phyloP scores from a whole-genome alignment of 306 rosid genomes.

The Mimosa bimucronata region DNA sequence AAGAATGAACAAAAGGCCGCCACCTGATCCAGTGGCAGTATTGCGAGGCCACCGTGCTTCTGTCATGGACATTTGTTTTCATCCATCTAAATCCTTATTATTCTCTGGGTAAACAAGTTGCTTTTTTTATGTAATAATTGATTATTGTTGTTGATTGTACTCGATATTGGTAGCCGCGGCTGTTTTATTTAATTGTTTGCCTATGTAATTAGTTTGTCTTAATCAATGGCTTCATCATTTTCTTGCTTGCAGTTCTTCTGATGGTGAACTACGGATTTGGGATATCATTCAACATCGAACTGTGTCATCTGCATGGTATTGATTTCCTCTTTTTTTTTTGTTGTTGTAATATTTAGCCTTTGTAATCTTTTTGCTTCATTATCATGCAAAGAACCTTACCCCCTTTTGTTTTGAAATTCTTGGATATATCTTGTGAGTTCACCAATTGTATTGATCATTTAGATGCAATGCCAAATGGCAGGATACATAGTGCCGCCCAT shows the following conservation, averaged over 20 bases:
- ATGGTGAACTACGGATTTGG: constrained; percentile 91
- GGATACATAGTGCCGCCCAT: constrained; percentile 88
- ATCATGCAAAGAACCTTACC: background rate
- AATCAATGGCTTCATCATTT: background rate
- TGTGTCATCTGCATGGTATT: constrained; percentile 74
- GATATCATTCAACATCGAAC: constrained; percentile 80
- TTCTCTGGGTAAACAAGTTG: constrained; percentile 61
- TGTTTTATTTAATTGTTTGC: constrained; percentile 10
- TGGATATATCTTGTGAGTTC: background rate
- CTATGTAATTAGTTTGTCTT: background rate
- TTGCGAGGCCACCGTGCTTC: constrained; percentile 92
- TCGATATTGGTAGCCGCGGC: background rate
- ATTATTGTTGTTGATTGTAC: background rate
- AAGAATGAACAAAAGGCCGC: constrained; percentile 62
- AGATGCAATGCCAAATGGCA: constrained; percentile 33
- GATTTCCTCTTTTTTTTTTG: background rate
- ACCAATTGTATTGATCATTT: background rate
- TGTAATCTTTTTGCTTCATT: background rate
- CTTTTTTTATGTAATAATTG: background rate
- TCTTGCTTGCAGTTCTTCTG: constrained; percentile 64
- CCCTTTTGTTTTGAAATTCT: background rate
- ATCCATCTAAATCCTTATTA: constrained; percentile 60
- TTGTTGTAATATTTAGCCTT: background rate
- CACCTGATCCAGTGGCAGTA: constrained; percentile 91
- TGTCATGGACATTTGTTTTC: constrained; percentile 74